Evolutionary conservation across 306 rosid genomes (phyloP).

Genomic region (Prunus padus): DNA sequence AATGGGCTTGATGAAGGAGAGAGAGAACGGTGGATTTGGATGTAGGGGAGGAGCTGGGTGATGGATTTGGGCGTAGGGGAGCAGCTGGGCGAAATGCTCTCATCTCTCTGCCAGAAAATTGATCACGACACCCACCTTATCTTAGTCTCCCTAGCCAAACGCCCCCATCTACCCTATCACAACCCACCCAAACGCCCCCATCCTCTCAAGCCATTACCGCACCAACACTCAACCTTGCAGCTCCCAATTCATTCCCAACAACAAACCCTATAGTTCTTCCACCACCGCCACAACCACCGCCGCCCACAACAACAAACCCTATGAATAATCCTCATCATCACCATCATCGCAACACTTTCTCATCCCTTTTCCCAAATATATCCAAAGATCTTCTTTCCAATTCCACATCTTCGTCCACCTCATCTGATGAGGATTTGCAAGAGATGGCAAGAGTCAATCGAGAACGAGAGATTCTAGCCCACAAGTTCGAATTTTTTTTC

Average conservation of each 20-base stretch:
- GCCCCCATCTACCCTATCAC: too few species aligned
- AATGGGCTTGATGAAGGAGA: too few species aligned
- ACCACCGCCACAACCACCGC: conserved; percentile 11
- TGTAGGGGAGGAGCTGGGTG: too few species aligned
- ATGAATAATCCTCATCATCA: neutral
- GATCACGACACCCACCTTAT: too few species aligned
- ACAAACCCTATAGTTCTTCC: conserved; percentile 42
- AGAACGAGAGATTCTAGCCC: conserved; percentile 71
- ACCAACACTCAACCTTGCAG: conserved; percentile 16
- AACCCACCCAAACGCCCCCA: too few species aligned
- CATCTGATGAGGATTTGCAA: conserved; percentile 64
- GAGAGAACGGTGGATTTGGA: too few species aligned
- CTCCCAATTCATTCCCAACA: conserved; percentile 35
- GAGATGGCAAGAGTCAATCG: conserved; percentile 60
- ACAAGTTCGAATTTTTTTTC: too few species aligned
- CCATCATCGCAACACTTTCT: conserved; percentile 10
- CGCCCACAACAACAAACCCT: conserved; percentile 21
- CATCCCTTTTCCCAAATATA: conserved; percentile 29
- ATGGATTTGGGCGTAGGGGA: too few species aligned
- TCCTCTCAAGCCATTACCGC: conserved; percentile 33
- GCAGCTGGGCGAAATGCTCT: too few species aligned
- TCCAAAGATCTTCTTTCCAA: conserved; percentile 38
- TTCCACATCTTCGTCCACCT: conserved; percentile 65
- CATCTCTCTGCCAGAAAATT: too few species aligned
- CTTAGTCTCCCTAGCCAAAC: too few species aligned